Evolutionary conservation across 768 basidiomycete genomes (phyloP), one percentile per base, ranked within the genome.

Genomic region (Piloderma croceum): DNA sequence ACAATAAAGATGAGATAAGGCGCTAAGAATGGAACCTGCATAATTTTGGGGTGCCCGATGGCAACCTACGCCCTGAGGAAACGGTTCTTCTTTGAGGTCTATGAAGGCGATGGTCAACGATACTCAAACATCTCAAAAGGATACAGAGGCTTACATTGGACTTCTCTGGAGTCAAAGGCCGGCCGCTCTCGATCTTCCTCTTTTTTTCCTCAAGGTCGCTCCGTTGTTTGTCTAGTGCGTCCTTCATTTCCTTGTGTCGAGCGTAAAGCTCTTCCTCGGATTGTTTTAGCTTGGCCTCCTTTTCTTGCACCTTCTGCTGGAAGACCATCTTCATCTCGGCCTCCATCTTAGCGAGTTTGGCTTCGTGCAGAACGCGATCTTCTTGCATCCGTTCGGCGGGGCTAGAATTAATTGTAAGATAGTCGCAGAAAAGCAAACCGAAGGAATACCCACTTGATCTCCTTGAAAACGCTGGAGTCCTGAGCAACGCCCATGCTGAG

Each of bases 271-370:
- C 96, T 69, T 98, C 96, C 67, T 99, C 96, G 39, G 87, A 90
- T 65, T 98, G 96, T 71, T 97, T 97, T 61, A 99, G 76, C 68
- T 98, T 98, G 49, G 90, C 79, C 62, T 99, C 96, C 74, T 99
- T 98, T 64, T 99, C 96, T 62, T 92, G 90, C 41, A 99, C 96
- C 65, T 99, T 99, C 68, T 98, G 96, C 61, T 93, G 92, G 91
- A 99, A 99, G 54, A 99, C 96, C 90, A 94, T 91, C 81, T 97
- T 98, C 96, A 99, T 99, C 75, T 98, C 96, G 41, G 92, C 88
- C 70, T 99, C 96, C 85, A 97, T 97, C 81, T 99, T 99, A 41
- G 90, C 79, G 40, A 99, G 79, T 64, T 98, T 98, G 51, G 89
- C 87, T 68, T 99, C 94, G 67, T 99, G 94, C 58, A 97, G 64